Evolutionary conservation across 2,329 filamentous ascomycete species (phyloP).

Genomic region (Aspergillus sp.): DNA sequence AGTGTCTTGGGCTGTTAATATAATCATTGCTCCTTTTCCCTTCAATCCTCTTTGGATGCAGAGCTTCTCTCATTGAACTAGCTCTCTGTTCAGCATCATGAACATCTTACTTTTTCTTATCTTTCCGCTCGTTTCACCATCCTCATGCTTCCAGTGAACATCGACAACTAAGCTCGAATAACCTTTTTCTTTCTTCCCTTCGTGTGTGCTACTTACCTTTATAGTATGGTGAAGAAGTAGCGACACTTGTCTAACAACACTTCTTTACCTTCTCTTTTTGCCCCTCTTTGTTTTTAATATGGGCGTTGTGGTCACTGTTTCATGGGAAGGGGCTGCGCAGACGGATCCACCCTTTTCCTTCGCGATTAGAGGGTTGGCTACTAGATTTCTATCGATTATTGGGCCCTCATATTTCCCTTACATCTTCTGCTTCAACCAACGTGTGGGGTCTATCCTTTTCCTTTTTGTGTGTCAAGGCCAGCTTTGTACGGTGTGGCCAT

Average conservation of each 20-base stretch:
- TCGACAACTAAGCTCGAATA: not conserved
- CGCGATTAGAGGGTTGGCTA: slow-evolving; percentile 10
- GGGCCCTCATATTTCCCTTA: slow-evolving; percentile 6
- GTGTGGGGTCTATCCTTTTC: not conserved
- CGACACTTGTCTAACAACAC: not conserved
- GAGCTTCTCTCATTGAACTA: not conserved
- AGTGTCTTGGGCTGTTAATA: not conserved
- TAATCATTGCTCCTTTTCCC: not conserved
- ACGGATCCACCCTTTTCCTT: slow-evolving; percentile 8
- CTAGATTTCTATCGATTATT: slow-evolving; percentile 13
- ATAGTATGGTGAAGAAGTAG: not conserved
- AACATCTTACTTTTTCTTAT: not conserved
- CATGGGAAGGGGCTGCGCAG: slow-evolving; percentile 11
- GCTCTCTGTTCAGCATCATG: not conserved
- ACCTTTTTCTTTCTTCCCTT: not conserved
- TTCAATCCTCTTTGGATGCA: not conserved
- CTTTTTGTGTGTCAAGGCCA: not conserved
- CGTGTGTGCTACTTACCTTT: not conserved
- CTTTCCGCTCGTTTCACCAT: not conserved
- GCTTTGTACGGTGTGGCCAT: slow-evolving; percentile 9
- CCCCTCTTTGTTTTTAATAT: slow-evolving; percentile 6
- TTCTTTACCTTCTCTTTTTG: not conserved
- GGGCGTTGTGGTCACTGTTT: slow-evolving; percentile 19
- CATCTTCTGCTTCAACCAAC: slow-evolving; percentile 5
- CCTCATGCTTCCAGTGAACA: not conserved